Evolutionary conservation across 202 grass and related monocot genomes (phyloP), one percentile per base, ranked within the genome.

Genomic region (Zizania palustris): DNA sequence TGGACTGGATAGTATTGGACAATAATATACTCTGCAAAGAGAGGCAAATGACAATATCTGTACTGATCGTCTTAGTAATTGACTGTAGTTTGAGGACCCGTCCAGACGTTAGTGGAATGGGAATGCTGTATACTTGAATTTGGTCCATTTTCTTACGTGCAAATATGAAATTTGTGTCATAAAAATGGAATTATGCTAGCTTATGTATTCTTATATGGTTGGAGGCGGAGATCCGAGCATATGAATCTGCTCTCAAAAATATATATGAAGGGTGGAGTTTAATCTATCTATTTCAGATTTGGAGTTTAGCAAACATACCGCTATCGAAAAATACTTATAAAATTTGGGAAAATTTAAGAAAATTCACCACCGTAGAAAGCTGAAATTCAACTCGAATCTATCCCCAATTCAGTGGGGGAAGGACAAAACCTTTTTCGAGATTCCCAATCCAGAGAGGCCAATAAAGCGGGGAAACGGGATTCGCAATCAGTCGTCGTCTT

Each of bases 381-480:
- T 19, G 6, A n/a, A 2, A n/a, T 18, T 19, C 28, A 0, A 11
- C 6, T n/a, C 3, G 34, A 49, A 11, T 88, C 70, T 55, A 84
- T 84, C 65, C 85, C 55, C 7, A 37, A 11, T 3, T 44, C 85
- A 74, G 60, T 74, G 15, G 5, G 54, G 28, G 36, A 77, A 75
- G 6, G 65, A 20, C 33, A 73, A 58, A 71, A 86, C 21, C 28
- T 28, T 28, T n/a, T 71, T 63, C 67, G 16, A 12, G 35, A 63
- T 51, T 53, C 48, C 12, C 5, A 59, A 42, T 36, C 67, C 63
- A 54, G 19, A 61, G 51, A 11, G 20, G 11, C 4, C 6, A 4
- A 48, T 35, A 9, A 63, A 44, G 45, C 5, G n/a, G 53, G 36
- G 14, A 3, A 6, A 9, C 38, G 4, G 5, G 45, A 13, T 6